Evolutionary conservation across 2,329 filamentous ascomycete species (phyloP).

Genomic region (Cercospora zeae-maydis): DNA sequence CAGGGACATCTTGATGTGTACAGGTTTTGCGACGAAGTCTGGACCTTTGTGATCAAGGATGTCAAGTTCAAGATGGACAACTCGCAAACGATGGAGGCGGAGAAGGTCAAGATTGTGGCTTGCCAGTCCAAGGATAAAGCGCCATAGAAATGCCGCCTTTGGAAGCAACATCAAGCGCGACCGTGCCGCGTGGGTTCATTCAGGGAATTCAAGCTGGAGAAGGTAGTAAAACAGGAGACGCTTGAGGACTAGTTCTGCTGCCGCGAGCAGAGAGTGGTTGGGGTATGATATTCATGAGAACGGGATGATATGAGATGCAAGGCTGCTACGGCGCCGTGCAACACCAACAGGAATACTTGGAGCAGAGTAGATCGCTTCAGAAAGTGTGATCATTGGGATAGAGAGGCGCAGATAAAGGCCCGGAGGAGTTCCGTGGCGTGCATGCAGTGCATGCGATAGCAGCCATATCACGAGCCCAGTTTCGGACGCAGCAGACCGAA

Average conservation of each 20-base stretch:
- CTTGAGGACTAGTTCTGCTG: too few species aligned
- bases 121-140: constrained; percentile 81
- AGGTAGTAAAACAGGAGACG: too few species aligned
- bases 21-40: constrained; percentile 98
- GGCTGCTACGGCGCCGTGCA: background rate
- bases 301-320: background rate
- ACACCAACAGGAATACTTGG: too few species aligned
- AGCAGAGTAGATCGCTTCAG: background rate
- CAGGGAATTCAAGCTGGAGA: too few species aligned
- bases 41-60: constrained; percentile 98
- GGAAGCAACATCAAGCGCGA: too few species aligned
- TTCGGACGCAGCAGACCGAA: background rate
- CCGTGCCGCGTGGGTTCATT: too few species aligned
- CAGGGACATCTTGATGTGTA: constrained; percentile 90
- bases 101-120: constrained; percentile 97
- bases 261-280: background rate
- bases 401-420: background rate
- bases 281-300: background rate
- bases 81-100: constrained; percentile 68
- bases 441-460: background rate
- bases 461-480: background rate
- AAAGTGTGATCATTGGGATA: background rate
- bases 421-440: background rate
- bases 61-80: constrained; percentile 95
- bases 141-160: constrained; percentile 35